Evolutionary conservation across 2,329 filamentous ascomycete species (phyloP), one percentile per base, ranked within the genome.

Genomic region (Canariomyces notabilis): DNA sequence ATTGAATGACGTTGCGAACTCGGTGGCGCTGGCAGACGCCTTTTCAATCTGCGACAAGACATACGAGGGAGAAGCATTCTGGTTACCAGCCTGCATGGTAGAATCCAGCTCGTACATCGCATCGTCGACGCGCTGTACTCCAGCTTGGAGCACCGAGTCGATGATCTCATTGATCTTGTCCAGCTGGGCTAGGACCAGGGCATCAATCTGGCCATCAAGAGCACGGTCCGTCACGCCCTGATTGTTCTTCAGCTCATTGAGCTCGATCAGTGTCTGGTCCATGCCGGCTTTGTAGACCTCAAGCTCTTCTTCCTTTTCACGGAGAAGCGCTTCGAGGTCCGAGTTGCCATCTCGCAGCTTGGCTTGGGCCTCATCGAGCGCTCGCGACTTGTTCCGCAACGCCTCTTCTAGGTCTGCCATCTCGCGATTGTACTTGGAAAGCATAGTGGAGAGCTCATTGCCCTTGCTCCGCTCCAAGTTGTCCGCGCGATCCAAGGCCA

Each of bases 231-330:
- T 84, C 46, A 83, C 86, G 61, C 80, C 83, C 63, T 84, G 81
- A 60, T 78, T 85, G 67, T 82, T 74, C 74, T 80, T 89, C 53
- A 96, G 72, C 62, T 96, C 89, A 61, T 94, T 91, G 50, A 98
- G 76, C 68, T 96, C 90, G 42, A 97, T 79, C 47, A 98, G 72
- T 3, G 91, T 90, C 70, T 97, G 87, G 63, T 98, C 93, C 88
- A 98, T 94, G 59, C 89, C 90, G 37, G 90, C 89, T 71, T 96
- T 95, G 77, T 95, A 95, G 37, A 97, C 90, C 67, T 97, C 93
- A 20, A 98, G 81, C 68, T 98, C 93, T 59, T 96, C 90, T 63
- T 98, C 93, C 73, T 96, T 97, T 54, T 97, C 93, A 37, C 85
- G 85, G 23, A 98, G 76, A 42, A 87, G 77, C 51, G 84, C 79